Conservation (phyloP, 495 filamentous ascomycete genomes). For the Cudoniella acicularis region DNA sequence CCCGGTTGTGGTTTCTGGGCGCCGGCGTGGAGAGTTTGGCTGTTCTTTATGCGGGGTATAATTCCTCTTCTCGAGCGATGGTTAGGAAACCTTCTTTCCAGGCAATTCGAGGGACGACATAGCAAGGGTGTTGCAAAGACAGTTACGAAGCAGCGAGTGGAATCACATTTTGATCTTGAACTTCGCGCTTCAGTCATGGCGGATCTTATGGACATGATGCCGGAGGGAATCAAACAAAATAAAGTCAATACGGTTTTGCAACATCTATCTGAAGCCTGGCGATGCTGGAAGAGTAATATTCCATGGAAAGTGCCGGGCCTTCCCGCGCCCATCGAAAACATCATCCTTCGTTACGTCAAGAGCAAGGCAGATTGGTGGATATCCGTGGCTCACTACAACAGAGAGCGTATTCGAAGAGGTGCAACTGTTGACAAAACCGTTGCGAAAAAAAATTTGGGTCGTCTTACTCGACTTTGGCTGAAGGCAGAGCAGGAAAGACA, state of each 20-base stretch:
- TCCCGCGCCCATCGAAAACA: conserved; percentile 96
- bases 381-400: conserved; percentile 96
- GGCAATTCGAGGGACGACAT: conserved; percentile 98
- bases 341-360: conserved; percentile 97
- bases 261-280: conserved; percentile 95
- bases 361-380: conserved; percentile 99
- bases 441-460: conserved; percentile 97
- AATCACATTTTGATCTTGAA: conserved; percentile 98
- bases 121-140: conserved; percentile 99
- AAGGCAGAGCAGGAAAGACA: conserved; percentile 98
- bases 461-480: conserved; percentile 91
- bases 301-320: conserved; percentile 98
- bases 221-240: conserved; percentile 98
- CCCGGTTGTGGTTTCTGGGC: conserved; percentile 99
- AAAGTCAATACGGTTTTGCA: conserved; percentile 98
- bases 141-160: conserved; percentile 97
- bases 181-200: conserved; percentile 98
- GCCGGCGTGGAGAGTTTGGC: conserved; percentile 97
- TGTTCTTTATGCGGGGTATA: conserved; percentile 99
- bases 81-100: conserved; percentile 93
- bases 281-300: conserved; percentile 99
- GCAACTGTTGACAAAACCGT: conserved; percentile 99
- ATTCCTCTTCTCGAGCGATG: conserved; percentile 95
- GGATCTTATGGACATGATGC: conserved; percentile 99
- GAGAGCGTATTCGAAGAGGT: conserved; percentile 91